Evolutionary conservation across 148 eudicot genomes (phyloP).

Genomic region (Persicaria tinctoria): DNA sequence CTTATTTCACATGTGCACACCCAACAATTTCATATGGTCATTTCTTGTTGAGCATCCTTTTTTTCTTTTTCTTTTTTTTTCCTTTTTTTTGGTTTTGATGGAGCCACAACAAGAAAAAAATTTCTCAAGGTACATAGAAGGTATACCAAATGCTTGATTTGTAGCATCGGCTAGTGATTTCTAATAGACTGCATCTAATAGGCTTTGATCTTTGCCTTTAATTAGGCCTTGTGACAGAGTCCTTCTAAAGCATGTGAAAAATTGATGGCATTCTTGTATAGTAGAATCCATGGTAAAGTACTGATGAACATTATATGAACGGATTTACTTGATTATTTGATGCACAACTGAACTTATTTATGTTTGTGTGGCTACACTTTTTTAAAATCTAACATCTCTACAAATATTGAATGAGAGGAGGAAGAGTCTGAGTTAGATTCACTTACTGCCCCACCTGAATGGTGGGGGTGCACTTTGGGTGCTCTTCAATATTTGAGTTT

Average conservation of each 20-base stretch:
- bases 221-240: conserved; percentile 89
- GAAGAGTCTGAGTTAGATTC: too few species aligned
- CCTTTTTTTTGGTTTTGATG: not conserved
- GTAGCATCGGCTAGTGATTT: not conserved
- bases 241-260: conserved; percentile 72
- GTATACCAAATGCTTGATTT: conserved; percentile 19
- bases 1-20: too few species aligned
- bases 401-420: too few species aligned
- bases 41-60: not conserved
- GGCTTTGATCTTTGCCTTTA: not conserved
- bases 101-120: conserved; percentile 74
- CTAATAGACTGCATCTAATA: not conserved
- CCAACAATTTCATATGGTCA: not conserved
- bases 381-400: too few species aligned
- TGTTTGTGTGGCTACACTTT: not conserved
- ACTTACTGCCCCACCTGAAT: too few species aligned
- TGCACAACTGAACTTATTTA: not conserved
- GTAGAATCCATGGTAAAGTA: conserved; percentile 75
- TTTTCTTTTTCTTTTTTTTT: not conserved
- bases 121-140: conserved; percentile 80
- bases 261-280: conserved; percentile 85
- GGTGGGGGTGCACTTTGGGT: too few species aligned
- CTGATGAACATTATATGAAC: not conserved
- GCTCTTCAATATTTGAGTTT: too few species aligned
- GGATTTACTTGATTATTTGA: not conserved